These are phyloP conservation scores for Tuber indicum DNA, from an alignment of 495 filamentous ascomycete species.

Conservation along the genomic window DNA sequence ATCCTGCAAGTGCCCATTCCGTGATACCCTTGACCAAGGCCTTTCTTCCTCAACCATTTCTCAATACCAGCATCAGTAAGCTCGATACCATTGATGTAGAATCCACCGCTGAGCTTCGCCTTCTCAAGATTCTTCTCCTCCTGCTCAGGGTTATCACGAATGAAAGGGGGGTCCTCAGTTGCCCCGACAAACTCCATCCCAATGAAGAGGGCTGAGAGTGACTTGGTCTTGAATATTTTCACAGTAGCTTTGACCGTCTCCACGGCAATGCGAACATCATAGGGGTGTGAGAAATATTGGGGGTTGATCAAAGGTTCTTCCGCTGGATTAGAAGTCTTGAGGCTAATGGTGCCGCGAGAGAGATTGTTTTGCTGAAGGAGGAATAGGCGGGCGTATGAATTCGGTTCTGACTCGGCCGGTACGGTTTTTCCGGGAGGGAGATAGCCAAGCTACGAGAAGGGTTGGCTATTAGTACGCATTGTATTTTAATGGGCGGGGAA, in stretches of 20 bases:
- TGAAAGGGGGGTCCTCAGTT: slow-evolving; percentile 31
- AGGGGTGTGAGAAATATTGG: slow-evolving; percentile 52
- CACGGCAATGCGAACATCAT: slow-evolving; percentile 52
- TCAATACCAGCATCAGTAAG: slow-evolving; percentile 31
- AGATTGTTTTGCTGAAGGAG: slow-evolving; percentile 36
- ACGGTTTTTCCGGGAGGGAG: slow-evolving; percentile 31
- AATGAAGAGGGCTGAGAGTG: slow-evolving; percentile 46
- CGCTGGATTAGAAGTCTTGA: slow-evolving; percentile 53
- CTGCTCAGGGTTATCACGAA: slow-evolving; percentile 20
- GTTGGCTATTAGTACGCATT: neutral
- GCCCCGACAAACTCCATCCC: slow-evolving; percentile 38
- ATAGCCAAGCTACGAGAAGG: slow-evolving; percentile 13
- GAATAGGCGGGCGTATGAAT: slow-evolving; percentile 36
- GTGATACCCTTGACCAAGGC: slow-evolving; percentile 37
- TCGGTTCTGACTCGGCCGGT: slow-evolving; percentile 19
- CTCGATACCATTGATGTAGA: slow-evolving; percentile 34
- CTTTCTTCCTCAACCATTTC: slow-evolving; percentile 31
- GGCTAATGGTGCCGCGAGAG: slow-evolving; percentile 48
- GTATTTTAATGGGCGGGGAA: neutral
- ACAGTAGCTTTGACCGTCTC: slow-evolving; percentile 50
- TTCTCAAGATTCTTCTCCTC: slow-evolving; percentile 22
- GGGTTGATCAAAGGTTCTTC: slow-evolving; percentile 56
- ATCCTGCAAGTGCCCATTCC: slow-evolving; percentile 57
- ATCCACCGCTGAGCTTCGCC: slow-evolving; percentile 19
- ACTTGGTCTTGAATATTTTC: slow-evolving; percentile 46